Percentiles rank a stretch among this genome's conserved stretches.
Evolutionary conservation across 768 basidiomycete species (phyloP).

Genomic region (Trametes gibbosa): DNA sequence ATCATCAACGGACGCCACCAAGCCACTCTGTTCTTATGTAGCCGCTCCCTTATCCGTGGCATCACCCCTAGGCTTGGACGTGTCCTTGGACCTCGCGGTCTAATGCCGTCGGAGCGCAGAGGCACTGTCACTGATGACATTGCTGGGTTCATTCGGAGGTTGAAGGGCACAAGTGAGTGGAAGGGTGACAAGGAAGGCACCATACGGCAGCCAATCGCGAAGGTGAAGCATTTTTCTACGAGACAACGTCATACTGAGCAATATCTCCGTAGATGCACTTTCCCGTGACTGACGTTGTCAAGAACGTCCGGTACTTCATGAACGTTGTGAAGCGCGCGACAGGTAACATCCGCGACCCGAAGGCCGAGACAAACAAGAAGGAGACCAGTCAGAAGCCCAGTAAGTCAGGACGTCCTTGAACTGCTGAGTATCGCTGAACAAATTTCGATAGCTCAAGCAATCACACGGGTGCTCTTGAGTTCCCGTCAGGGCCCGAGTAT

Average conservation of each 20-base stretch:
- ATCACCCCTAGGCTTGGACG: conserved; percentile 81
- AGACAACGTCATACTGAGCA: neutral
- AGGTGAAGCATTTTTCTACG: conserved; percentile 42
- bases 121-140: conserved; percentile 94
- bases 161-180: conserved; percentile 88
- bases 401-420: conserved; percentile 17
- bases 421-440: neutral
- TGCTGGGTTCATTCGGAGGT: conserved; percentile 71
- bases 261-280: conserved; percentile 58
- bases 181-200: conserved; percentile 85
- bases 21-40: conserved; percentile 84
- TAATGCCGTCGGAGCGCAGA: conserved; percentile 93
- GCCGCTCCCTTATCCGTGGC: conserved; percentile 70
- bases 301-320: conserved; percentile 77
- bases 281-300: conserved; percentile 69
- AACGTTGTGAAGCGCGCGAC: conserved; percentile 71
- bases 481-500: conserved; percentile 89
- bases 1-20: conserved; percentile 70
- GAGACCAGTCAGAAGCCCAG: conserved; percentile 42
- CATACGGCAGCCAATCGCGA: conserved; percentile 78
- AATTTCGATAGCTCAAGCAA: conserved; percentile 56
- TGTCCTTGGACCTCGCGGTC: conserved; percentile 79
- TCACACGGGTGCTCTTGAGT: conserved; percentile 81
- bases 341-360: conserved; percentile 60
- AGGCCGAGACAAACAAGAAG: conserved; percentile 38